Percentiles rank a stretch among this genome's conserved stretches.
Evolutionary conservation across 2,329 filamentous ascomycete genomes (phyloP).

Genomic region (Drechslerella stenobrocha): DNA sequence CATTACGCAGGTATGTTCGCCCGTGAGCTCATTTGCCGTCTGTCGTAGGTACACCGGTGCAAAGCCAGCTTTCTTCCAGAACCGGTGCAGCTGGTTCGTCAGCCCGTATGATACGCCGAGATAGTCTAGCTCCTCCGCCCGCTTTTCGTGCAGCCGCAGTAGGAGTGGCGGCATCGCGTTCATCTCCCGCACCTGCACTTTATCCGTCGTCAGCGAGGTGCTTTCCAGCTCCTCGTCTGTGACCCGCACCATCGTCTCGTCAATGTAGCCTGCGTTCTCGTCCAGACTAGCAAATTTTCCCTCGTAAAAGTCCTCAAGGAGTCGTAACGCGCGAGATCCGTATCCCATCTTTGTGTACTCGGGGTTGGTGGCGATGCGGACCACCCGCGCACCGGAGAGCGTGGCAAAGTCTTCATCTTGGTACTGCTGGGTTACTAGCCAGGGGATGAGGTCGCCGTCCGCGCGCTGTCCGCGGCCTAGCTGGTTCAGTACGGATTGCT

Average conservation of each 20-base stretch:
- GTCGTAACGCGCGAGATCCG: slow-evolving; percentile 81
- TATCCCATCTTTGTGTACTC: slow-evolving; percentile 78
- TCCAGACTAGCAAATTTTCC: slow-evolving; percentile 84
- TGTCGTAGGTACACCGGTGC: slow-evolving; percentile 90
- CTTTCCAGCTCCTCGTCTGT: slow-evolving; percentile 80
- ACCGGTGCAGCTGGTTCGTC: slow-evolving; percentile 83
- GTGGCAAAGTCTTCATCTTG: slow-evolving; percentile 96
- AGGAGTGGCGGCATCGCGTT: slow-evolving; percentile 92
- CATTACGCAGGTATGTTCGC: slow-evolving; percentile 98
- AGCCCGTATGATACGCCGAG: slow-evolving; percentile 93
- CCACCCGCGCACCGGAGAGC: slow-evolving; percentile 85
- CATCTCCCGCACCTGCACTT: slow-evolving; percentile 87
- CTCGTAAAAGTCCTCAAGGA: slow-evolving; percentile 90
- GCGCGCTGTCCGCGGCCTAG: slow-evolving; percentile 86
- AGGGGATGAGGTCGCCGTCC: slow-evolving; percentile 91
- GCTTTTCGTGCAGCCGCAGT: slow-evolving; percentile 79
- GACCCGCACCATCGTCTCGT: slow-evolving; percentile 72
- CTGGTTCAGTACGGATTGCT: slow-evolving; percentile 85
- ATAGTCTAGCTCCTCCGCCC: slow-evolving; percentile 81
- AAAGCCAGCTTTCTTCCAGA: slow-evolving; percentile 90
- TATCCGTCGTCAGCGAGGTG: slow-evolving; percentile 76
- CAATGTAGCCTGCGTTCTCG: slow-evolving; percentile 66
- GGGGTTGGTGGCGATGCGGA: slow-evolving; percentile 94
- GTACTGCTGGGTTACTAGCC: slow-evolving; percentile 93
- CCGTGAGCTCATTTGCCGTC: slow-evolving; percentile 92